These are phyloP conservation scores for Cutaneotrichosporon mucoides DNA, from an alignment of 1,284 basidiomycete genomes.

Conservation along the genomic window DNA sequence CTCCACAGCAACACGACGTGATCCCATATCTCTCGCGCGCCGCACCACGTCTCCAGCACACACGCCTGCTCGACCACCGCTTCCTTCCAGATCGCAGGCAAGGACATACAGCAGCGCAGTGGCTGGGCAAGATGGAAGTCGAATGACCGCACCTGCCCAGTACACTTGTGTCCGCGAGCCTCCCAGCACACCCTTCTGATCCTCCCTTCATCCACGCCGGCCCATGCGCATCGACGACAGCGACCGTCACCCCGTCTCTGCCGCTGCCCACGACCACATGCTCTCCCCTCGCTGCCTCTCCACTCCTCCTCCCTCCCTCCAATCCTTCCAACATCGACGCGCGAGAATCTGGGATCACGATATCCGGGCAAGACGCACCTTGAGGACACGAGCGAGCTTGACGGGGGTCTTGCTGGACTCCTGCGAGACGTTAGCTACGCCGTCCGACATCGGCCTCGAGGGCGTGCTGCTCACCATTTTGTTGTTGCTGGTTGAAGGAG, in stretches of 20 bases:
- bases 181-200: no score
- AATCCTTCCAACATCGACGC: not conserved
- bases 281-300: not conserved
- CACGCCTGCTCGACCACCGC: no score
- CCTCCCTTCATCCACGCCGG: no score
- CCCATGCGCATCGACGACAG: not conserved
- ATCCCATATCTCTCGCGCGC: not conserved
- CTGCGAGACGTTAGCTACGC: constrained; percentile 11
- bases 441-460: not conserved
- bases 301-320: not conserved
- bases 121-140: not conserved
- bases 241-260: not conserved
- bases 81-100: not conserved
- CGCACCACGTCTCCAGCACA: not conserved
- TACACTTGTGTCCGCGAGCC: no score
- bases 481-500: constrained; percentile 26
- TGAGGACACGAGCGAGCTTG: constrained; percentile 93
- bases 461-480: constrained; percentile 32
- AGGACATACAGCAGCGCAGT: no score
- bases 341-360: not conserved
- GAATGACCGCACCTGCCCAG: not conserved
- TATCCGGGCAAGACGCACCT: constrained; percentile 13
- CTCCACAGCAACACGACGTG: not conserved
- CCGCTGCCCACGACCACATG: not conserved
- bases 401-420: constrained; percentile 75